These are phyloP conservation scores for Auxenochlorella pyrenoidosa DNA, from an alignment of 139 green algal genomes.

Conservation along the genomic window DNA sequence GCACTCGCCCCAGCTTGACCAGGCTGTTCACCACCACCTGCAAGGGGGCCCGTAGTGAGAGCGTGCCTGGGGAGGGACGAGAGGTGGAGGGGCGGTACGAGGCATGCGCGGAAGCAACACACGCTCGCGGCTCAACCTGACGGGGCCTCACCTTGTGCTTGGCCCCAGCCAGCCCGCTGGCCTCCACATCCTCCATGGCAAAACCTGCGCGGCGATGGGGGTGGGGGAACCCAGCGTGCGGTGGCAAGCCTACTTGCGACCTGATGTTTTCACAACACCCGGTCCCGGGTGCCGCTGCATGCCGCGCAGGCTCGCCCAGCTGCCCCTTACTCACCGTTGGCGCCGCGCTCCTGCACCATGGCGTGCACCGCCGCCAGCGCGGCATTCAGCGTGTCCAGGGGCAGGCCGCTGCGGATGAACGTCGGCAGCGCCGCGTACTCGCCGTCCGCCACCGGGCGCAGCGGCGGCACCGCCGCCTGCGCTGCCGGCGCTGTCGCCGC, in stretches of 20 bases:
- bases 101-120: too few species aligned
- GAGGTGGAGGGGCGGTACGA: too few species aligned
- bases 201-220: slow-evolving; percentile 25
- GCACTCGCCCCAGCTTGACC: slow-evolving; percentile 44
- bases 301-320: too few species aligned
- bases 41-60: background rate
- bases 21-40: slow-evolving; percentile 41
- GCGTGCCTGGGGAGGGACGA: background rate
- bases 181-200: slow-evolving; percentile 40
- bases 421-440: slow-evolving; percentile 39
- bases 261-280: too few species aligned
- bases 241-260: too few species aligned
- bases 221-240: too few species aligned
- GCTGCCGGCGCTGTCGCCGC: background rate
- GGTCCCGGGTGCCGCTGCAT: too few species aligned
- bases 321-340: slow-evolving; percentile 10
- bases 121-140: slow-evolving; percentile 2
- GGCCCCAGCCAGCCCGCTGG: background rate
- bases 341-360: background rate
- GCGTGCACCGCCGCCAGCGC: slow-evolving; percentile 21
- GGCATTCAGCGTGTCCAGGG: slow-evolving; percentile 35
- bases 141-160: slow-evolving; percentile 46
- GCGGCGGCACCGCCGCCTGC: slow-evolving; percentile 14
- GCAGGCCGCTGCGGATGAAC: slow-evolving; percentile 44
- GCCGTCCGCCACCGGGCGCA: background rate